These are phyloP conservation scores for Dendrobium chrysotoxum DNA, from an alignment of 106 monocot genomes.

Conservation along the genomic window DNA sequence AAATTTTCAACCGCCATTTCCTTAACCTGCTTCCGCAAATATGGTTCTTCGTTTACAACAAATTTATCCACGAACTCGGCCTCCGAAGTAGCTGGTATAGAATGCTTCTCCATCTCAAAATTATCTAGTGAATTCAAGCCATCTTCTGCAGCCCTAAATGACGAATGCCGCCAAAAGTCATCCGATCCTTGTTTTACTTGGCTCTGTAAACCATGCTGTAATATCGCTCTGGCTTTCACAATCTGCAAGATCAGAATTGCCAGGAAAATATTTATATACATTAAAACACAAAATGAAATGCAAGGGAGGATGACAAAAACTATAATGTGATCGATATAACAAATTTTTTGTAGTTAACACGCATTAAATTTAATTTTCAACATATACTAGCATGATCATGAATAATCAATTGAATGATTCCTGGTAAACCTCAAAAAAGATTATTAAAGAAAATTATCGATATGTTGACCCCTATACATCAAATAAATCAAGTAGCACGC, in stretches of 20 bases:
- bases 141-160: background rate
- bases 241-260: constrained; percentile 18
- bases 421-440: too few species aligned
- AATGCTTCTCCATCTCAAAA: constrained; percentile 31
- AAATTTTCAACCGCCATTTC: background rate
- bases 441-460: too few species aligned
- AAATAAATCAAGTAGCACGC: too few species aligned
- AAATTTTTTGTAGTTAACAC: too few species aligned
- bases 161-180: background rate
- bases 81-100: constrained; percentile 3
- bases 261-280: too few species aligned
- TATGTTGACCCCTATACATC: too few species aligned
- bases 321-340: too few species aligned
- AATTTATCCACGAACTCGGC: constrained; percentile 25
- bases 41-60: constrained; percentile 25
- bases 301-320: too few species aligned
- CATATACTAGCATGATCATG: too few species aligned
- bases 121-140: background rate
- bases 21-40: background rate
- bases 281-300: too few species aligned
- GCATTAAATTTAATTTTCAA: too few species aligned
- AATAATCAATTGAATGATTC: too few species aligned
- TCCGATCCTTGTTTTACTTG: constrained; percentile 18
- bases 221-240: constrained; percentile 47
- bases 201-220: constrained; percentile 29